Evolutionary conservation across 345 rosid species (phyloP).

Genomic region (Brassica nigra): DNA sequence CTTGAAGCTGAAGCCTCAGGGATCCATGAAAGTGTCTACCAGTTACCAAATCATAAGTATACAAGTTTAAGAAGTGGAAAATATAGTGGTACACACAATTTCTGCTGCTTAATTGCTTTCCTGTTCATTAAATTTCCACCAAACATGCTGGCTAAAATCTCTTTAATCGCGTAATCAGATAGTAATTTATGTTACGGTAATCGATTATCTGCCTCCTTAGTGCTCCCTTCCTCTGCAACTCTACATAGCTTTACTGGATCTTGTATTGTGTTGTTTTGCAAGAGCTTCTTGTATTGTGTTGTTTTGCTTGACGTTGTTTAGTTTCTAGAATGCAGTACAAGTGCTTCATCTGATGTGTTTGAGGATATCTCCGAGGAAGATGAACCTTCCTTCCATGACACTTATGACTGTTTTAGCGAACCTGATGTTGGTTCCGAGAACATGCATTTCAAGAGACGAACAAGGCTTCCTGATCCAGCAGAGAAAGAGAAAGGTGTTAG

Average conservation of each 20-base stretch:
- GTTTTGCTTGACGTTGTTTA: slow-evolving; percentile 39
- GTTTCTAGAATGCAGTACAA: slow-evolving; percentile 89
- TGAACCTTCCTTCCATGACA: slow-evolving; percentile 68
- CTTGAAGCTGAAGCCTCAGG: slow-evolving; percentile 77
- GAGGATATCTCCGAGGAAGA: slow-evolving; percentile 85
- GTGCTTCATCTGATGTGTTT: slow-evolving; percentile 93
- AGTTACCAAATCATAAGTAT: slow-evolving; percentile 64
- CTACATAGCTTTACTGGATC: neutral
- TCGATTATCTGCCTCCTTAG: neutral
- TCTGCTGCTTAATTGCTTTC: slow-evolving; percentile 7
- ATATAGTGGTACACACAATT: slow-evolving; percentile 62
- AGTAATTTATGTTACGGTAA: neutral
- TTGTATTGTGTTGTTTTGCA: slow-evolving; percentile 15
- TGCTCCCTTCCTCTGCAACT: neutral
- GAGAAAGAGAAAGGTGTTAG: slow-evolving; percentile 97
- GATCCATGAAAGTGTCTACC: slow-evolving; percentile 65
- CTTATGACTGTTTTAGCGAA: slow-evolving; percentile 70
- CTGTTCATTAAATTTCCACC: slow-evolving; percentile 4
- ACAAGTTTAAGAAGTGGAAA: slow-evolving; percentile 68
- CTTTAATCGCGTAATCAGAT: neutral
- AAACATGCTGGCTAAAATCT: slow-evolving; percentile 1
- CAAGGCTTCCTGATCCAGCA: slow-evolving; percentile 86
- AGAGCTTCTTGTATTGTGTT: slow-evolving; percentile 16
- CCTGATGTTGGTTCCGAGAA: slow-evolving; percentile 42
- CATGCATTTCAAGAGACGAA: slow-evolving; percentile 63